Conservation (phyloP, 371 early-diverging fungal genomes). For the Mucor indicus region DNA sequence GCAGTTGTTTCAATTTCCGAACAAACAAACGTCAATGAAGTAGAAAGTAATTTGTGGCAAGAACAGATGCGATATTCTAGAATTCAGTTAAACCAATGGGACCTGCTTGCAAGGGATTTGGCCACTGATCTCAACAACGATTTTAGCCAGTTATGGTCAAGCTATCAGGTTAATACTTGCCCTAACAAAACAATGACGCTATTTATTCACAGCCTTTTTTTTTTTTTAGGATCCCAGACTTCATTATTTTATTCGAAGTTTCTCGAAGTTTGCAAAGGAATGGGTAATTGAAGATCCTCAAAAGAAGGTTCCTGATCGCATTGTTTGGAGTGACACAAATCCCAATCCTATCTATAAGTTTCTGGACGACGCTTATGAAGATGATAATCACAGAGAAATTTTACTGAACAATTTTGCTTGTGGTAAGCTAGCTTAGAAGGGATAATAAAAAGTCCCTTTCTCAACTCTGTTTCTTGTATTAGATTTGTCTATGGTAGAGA, state of each 20-base stretch:
- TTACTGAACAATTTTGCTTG: slow-evolving; percentile 40
- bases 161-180: slow-evolving; percentile 33
- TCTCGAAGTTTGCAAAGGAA: slow-evolving; percentile 33
- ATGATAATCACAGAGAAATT: slow-evolving; percentile 33
- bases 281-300: neutral
- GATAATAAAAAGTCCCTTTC: neutral
- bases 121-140: slow-evolving; percentile 41
- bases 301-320: neutral
- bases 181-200: too few relatives aligned
- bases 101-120: slow-evolving; percentile 45
- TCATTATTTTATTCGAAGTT: slow-evolving; percentile 54
- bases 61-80: slow-evolving; percentile 60
- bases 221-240: slow-evolving; percentile 45
- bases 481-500: slow-evolving; percentile 51
- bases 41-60: slow-evolving; percentile 51
- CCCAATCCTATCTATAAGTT: slow-evolving; percentile 57
- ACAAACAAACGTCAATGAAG: slow-evolving; percentile 7
- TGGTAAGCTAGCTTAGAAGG: slow-evolving; percentile 38
- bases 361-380: slow-evolving; percentile 42
- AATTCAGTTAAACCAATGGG: slow-evolving; percentile 66
- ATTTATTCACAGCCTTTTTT: neutral
- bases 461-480: neutral
- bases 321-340: neutral
- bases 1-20: slow-evolving; percentile 12
- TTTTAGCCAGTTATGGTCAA: slow-evolving; percentile 49